A percentile compares a stretch with the other conserved stretches of the same genome.
Conservation (phyloP, 768 basidiomycete species). For the Macrolepiota dolichaula region DNA sequence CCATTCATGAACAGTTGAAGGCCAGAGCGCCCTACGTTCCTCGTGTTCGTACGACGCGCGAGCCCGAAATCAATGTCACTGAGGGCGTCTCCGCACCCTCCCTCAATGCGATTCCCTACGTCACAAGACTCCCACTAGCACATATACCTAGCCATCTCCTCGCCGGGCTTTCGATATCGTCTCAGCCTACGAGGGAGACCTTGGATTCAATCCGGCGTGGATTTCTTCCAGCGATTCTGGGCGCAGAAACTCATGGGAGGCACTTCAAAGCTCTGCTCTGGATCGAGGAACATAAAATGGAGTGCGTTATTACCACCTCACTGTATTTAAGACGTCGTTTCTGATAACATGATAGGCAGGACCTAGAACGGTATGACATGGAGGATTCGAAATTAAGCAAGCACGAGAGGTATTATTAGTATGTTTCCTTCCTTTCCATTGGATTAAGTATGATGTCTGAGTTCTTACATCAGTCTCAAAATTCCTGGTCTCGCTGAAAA, state of each 20-base stretch:
- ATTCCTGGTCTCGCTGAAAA: constrained; percentile 54
- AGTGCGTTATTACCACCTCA: constrained; percentile 25
- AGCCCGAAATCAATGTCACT: constrained; percentile 31
- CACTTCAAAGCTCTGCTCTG: constrained; percentile 52
- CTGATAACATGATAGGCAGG: constrained; percentile 26
- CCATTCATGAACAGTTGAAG: constrained; percentile 41
- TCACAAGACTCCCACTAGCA: constrained; percentile 33
- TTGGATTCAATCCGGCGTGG: constrained; percentile 26
- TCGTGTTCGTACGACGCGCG: constrained; percentile 27
- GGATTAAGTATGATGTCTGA: background rate
- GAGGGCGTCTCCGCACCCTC: constrained; percentile 42
- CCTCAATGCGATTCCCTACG: constrained; percentile 38
- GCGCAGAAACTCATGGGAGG: constrained; percentile 36
- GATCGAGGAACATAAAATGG: constrained; percentile 48
- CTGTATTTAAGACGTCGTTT: background rate
- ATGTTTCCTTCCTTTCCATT: constrained; percentile 12
- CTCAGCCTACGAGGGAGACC: constrained; percentile 25
- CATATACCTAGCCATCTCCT: constrained; percentile 34
- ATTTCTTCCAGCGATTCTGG: constrained; percentile 38
- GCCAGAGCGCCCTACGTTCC: constrained; percentile 47
- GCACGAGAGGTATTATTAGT: constrained; percentile 37
- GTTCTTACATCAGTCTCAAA: constrained; percentile 16
- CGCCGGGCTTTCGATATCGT: constrained; percentile 23
- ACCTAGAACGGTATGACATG: constrained; percentile 37
- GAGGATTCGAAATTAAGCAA: constrained; percentile 25